A percentile compares a stretch with the other conserved stretches of the same genome.
phyloP scores from a whole-genome alignment of 805 yeast genomes.

The Metschnikowia proteae region DNA sequence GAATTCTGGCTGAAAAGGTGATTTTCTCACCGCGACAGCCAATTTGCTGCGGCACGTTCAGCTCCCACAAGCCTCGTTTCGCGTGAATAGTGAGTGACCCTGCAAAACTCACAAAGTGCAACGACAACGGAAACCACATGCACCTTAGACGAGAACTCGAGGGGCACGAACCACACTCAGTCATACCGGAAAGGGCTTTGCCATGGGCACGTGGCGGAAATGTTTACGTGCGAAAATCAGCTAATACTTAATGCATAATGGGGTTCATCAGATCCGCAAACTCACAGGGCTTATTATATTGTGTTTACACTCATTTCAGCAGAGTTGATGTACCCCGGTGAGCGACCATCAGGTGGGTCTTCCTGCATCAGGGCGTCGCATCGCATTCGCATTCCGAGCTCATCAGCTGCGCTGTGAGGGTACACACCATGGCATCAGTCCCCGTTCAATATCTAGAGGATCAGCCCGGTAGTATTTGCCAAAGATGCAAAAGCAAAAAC shows the following conservation, averaged over 20 bases:
- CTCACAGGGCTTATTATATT: too few species aligned
- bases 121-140: neutral
- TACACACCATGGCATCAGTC: slow-evolving; percentile 11
- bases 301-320: too few species aligned
- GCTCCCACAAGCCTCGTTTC: neutral
- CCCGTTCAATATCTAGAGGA: slow-evolving; percentile 16
- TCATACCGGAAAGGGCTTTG: too few species aligned
- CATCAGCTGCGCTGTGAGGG: neutral
- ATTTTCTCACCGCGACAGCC: neutral
- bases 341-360: neutral
- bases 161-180: neutral
- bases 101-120: neutral
- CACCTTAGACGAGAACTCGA: neutral
- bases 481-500: slow-evolving; percentile 45
- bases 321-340: neutral
- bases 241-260: too few species aligned
- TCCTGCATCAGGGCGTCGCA: slow-evolving; percentile 2
- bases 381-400: slow-evolving; percentile 5
- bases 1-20: too few species aligned
- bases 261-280: too few species aligned
- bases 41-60: neutral
- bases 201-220: too few species aligned
- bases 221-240: too few species aligned
- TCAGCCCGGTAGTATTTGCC: slow-evolving; percentile 27
- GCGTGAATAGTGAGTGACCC: neutral